Evolutionary conservation across 305 asterid genomes (phyloP), one percentile per base, ranked within the genome.

Genomic region (Rubia balearica): DNA sequence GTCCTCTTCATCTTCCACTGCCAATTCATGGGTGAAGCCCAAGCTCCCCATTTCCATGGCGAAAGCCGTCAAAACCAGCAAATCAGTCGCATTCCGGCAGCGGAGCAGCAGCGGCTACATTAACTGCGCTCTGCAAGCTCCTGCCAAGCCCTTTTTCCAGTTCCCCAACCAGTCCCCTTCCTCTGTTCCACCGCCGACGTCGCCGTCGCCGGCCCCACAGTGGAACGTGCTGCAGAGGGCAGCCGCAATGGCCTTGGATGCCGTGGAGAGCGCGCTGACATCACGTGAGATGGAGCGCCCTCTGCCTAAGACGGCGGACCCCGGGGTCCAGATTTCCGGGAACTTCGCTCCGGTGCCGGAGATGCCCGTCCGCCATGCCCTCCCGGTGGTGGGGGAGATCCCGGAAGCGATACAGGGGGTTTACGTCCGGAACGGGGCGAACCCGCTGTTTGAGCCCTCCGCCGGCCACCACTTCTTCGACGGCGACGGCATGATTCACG

Each of bases 391-490:
- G 56, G 98, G 97, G 0, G 77, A 74, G 36, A 86, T 92, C 49
- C 98, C 98, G 1, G 77, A 79, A 0, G 76, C 89, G 8, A 86
- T 92, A 49, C 75, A 77, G 22, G 98, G 98, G 0, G 88, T 85
- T 2, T 92, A 92, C 72, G 87, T 90, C 8, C 63, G 98, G 2
- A 92, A 92, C 90, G 98, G 98, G 0, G 98, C 98, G 0, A 92
- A 92, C 51, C 98, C 98, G 0, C 84, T 85, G 7, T 86, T 86
- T 72, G 95, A 89, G 78, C 98, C 98, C 1, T 69, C 76, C 11
- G 95, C 96, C 69, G 98, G 98, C 0, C 98, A 92, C 85, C 98
- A 92, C 61, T 89, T 92, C 79, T 92, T 92, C 73, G 98, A 92
- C 79, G 98, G 98, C 3, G 98, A 92, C 67, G 98, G 98, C 53